Evolutionary conservation across 1,284 basidiomycete species (phyloP), one percentile per base, ranked within the genome.

Genomic region (Cerrena zonata): DNA sequence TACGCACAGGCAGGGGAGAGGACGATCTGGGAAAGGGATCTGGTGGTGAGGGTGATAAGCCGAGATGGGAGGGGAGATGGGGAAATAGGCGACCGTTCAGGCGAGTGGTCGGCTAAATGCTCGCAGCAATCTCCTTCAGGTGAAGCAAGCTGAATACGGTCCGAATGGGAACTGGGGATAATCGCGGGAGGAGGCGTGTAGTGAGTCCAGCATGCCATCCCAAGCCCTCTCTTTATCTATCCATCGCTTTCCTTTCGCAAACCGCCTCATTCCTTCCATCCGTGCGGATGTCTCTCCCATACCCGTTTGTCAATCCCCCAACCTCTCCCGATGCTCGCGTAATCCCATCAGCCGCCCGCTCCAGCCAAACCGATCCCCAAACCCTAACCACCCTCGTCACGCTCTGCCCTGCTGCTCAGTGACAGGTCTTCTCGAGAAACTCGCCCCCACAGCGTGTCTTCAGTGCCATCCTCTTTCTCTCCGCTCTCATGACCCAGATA

Each of bases 131-230:
- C 39, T 7, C 21, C 18, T 5, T 11, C 19, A 11, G 24, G 25
- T 5, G 25, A 26, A 5, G 10, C 7, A 4, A 24, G 42, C 19
- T 12, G 13, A 27, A n/a, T 22, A 47, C 18, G 30, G 45, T 13
- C 23, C 34, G 27, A n/a, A 23, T n/a, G 47, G 37, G 23, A 48
- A 39, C 12, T 40, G 37, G 47, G 47, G 47, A 40, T 40, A 48
- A 48, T 48, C 47, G 47, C 47, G 47, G 47, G 36, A 48, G 19
- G 47, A 24, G 42, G 37, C 36, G 47, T 48, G 47, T 18, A 22
- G 19, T 22, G 19, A 41, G 11, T 13, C 13, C 11, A 23, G 26
- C 19, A 23, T 45, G 43, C 21, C 42, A 11, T 26, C 12, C 5
- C 24, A 11, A 11, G 15, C 30, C 30, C 30, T 44, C 42, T 10